Evolutionary conservation across 73 alveolate genomes (phyloP).

Genomic region (Tetrahymena elliotti): DNA sequence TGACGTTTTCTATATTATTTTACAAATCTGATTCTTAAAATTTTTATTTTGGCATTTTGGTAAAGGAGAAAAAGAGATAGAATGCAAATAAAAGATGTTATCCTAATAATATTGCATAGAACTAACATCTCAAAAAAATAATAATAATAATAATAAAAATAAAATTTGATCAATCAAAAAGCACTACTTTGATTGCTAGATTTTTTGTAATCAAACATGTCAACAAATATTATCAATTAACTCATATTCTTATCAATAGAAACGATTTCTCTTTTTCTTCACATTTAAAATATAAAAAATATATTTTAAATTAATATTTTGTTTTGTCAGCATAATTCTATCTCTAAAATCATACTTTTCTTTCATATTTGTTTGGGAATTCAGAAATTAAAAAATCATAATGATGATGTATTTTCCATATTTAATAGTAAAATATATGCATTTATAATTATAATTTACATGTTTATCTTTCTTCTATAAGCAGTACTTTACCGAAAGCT

Average conservation of each 20-base stretch:
- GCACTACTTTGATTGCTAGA: not conserved
- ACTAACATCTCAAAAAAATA: not conserved
- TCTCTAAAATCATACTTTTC: not conserved
- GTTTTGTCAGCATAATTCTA: too few species aligned
- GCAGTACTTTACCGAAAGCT: constrained; percentile 81
- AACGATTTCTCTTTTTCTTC: too few species aligned
- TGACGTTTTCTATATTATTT: not conserved
- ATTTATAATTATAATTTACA: constrained; percentile 16
- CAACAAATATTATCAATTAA: too few species aligned
- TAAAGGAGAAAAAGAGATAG: not conserved
- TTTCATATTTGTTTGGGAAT: not conserved
- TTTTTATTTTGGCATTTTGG: not conserved
- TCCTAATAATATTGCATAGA: not conserved
- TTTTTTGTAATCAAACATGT: too few species aligned
- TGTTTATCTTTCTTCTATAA: constrained; percentile 58
- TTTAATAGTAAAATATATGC: too few species aligned
- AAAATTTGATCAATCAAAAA: not conserved
- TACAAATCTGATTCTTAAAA: not conserved
- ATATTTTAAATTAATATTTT: too few species aligned
- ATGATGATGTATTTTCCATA: not conserved
- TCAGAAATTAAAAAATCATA: too few species aligned
- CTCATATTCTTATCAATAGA: too few species aligned
- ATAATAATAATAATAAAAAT: not conserved
- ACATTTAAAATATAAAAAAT: too few species aligned
- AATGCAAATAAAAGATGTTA: not conserved